These are phyloP conservation scores for Candida pini DNA, from an alignment of 805 yeast genomes.

Conservation along the genomic window DNA sequence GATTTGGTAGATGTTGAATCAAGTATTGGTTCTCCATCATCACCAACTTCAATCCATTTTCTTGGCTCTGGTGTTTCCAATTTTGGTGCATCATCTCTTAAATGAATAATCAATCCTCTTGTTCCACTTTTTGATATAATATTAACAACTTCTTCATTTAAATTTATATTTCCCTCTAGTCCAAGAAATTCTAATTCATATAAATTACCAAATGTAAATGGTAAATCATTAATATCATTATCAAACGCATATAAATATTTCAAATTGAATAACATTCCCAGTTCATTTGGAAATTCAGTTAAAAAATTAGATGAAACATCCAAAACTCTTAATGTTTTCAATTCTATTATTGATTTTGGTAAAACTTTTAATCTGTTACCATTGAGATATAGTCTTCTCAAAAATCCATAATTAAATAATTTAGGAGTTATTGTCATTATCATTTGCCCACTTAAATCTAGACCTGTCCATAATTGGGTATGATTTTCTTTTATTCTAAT, in stretches of 20 bases:
- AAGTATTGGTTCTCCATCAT: conserved; percentile 58
- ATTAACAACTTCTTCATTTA: conserved; percentile 59
- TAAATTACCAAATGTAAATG: conserved; percentile 79
- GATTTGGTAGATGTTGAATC: conserved; percentile 20
- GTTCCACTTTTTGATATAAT: conserved; percentile 79
- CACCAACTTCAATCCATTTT: conserved; percentile 75
- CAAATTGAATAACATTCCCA: conserved; percentile 77
- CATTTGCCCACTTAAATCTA: conserved; percentile 90
- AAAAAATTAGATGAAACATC: conserved; percentile 80
- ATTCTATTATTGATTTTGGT: conserved; percentile 63
- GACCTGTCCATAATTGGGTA: conserved; percentile 88
- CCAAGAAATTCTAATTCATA: conserved; percentile 85
- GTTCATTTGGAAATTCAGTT: conserved; percentile 69
- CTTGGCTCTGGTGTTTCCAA: conserved; percentile 65
- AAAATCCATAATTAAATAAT: conserved; percentile 73
- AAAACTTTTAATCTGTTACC: conserved; percentile 70
- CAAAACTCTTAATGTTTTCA: conserved; percentile 70
- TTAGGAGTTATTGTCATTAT: conserved; percentile 63
- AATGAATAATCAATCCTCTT: conserved; percentile 68
- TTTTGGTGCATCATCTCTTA: conserved; percentile 79
- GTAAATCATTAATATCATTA: conserved; percentile 69
- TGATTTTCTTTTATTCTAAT: conserved; percentile 54
- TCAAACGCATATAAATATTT: conserved; percentile 84
- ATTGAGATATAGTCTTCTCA: conserved; percentile 80
- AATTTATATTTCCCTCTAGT: conserved; percentile 79